Evolutionary conservation across 208 protist genomes (phyloP).

Genomic region (Tritrichomonas musculus): DNA sequence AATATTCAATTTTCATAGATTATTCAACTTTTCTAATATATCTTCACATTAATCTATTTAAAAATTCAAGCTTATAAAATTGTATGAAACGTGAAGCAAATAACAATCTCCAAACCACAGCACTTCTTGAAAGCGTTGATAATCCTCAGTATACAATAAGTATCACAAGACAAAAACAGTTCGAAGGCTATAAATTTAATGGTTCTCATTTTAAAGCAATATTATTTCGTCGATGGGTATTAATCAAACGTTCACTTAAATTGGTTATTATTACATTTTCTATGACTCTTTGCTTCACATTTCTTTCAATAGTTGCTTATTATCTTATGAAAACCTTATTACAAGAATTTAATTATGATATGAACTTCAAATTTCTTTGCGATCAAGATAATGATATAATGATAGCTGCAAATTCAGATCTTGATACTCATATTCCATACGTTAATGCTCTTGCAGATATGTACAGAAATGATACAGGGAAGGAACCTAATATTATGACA

Average conservation of each 20-base stretch:
- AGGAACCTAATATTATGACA: neutral
- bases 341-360: neutral
- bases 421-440: no score
- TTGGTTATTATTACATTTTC: neutral
- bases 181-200: neutral
- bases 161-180: neutral
- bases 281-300: neutral
- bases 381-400: neutral
- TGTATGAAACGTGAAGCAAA: no score
- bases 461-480: neutral
- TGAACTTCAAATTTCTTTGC: neutral
- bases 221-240: neutral
- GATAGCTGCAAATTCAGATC: no score
- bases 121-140: no score
- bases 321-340: neutral
- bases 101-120: no score
- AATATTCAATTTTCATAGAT: no score
- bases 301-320: neutral
- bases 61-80: no score
- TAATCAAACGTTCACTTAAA: neutral
- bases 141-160: no score
- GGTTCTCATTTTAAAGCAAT: neutral
- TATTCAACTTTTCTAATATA: no score
- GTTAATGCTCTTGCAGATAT: neutral
- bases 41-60: no score